Evolutionary conservation across 495 filamentous ascomycete genomes (phyloP).

Genomic region (Penicillium simplicissimum): DNA sequence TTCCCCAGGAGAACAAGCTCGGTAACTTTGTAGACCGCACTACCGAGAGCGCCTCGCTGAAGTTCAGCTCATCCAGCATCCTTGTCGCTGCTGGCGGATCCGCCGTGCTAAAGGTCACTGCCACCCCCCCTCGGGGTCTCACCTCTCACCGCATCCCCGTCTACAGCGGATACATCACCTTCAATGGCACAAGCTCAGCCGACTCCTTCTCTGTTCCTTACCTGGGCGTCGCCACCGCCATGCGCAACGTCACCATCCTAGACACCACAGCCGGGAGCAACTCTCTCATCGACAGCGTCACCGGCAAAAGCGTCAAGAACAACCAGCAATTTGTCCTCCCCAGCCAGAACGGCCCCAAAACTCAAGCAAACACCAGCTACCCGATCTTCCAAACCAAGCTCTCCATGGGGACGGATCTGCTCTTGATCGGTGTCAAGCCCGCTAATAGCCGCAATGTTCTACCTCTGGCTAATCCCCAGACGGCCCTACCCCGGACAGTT

Average conservation of each 20-base stretch:
- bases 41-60: neutral
- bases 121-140: neutral
- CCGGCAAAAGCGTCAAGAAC: neutral
- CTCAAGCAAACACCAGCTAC: constrained; percentile 17
- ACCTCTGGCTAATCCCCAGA: neutral
- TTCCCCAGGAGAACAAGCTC: neutral
- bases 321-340: neutral
- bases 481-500: neutral
- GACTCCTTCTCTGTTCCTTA: constrained; percentile 38
- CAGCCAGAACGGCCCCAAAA: neutral
- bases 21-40: neutral
- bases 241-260: constrained; percentile 24
- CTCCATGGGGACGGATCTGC: constrained; percentile 24
- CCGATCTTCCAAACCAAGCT: constrained; percentile 19
- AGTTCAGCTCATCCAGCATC: neutral
- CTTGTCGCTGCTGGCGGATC: neutral
- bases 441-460: constrained; percentile 16
- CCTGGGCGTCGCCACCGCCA: constrained; percentile 20
- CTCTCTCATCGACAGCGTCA: neutral
- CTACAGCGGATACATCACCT: neutral
- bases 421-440: constrained; percentile 26
- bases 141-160: neutral
- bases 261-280: constrained; percentile 11
- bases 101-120: neutral
- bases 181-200: constrained; percentile 32